A percentile compares a stretch with the other conserved stretches of the same genome.
These are phyloP conservation scores for Paramecium tetraurelia DNA, from an alignment of 73 alveolate species.

Conservation along the genomic window DNA sequence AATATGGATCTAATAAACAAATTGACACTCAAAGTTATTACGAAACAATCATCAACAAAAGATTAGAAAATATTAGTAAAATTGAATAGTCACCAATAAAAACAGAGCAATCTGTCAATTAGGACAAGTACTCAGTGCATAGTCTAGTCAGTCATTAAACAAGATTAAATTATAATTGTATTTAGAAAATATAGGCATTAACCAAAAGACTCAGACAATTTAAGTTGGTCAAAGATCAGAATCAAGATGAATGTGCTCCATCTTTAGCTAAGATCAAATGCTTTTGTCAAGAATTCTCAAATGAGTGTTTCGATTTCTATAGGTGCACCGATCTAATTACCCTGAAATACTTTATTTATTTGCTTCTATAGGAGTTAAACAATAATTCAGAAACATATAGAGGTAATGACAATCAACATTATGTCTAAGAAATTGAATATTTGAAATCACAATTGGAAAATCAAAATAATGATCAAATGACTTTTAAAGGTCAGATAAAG, in stretches of 20 bases:
- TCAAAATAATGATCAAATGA: background rate
- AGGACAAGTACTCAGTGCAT: background rate
- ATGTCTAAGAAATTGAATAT: background rate
- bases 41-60: constrained; percentile 36
- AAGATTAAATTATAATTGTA: background rate
- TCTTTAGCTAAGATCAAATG: constrained; percentile 29
- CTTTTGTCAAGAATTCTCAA: constrained; percentile 8
- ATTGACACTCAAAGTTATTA: constrained; percentile 44
- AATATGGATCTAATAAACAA: constrained; percentile 1
- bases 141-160: background rate
- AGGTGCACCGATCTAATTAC: constrained; percentile 40
- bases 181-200: background rate
- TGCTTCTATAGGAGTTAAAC: background rate
- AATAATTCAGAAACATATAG: background rate
- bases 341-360: constrained; percentile 11
- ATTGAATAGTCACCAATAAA: background rate
- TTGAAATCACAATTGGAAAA: background rate
- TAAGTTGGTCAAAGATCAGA: constrained; percentile 13
- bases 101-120: background rate
- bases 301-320: constrained; percentile 39
- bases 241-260: constrained; percentile 51
- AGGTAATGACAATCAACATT: background rate
- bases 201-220: constrained; percentile 24
- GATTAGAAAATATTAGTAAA: constrained; percentile 25
- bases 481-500: background rate